Conservation (phyloP, 2,329 filamentous ascomycete genomes). For the Nothophoma quercina region DNA sequence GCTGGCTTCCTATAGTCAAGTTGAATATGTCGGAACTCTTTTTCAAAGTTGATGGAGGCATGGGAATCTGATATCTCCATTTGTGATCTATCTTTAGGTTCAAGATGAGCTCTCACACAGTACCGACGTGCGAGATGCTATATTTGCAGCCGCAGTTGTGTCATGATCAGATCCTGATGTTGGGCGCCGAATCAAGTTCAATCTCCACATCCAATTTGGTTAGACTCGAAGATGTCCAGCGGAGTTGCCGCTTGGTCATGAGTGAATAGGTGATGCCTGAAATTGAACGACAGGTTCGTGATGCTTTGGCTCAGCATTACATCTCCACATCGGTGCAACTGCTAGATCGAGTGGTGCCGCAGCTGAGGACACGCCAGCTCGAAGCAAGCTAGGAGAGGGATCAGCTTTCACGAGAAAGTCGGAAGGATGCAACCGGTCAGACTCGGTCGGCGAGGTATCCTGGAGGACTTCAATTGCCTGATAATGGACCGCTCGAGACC, state of each 20-base stretch:
- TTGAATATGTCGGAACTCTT: background rate
- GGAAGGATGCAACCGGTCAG: too few species aligned
- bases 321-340: too few species aligned
- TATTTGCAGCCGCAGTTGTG: background rate
- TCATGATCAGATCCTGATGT: background rate
- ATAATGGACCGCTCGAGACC: too few species aligned
- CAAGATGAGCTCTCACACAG: background rate
- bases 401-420: too few species aligned
- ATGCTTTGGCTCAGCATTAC: too few species aligned
- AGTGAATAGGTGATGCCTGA: background rate
- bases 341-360: too few species aligned
- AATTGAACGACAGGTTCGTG: too few species aligned
- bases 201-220: background rate
- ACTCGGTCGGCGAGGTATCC: too few species aligned
- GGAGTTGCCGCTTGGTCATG: too few species aligned
- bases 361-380: too few species aligned
- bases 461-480: background rate
- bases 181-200: slow-evolving; percentile 5
- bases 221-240: too few species aligned
- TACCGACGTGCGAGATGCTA: slow-evolving; percentile 1
- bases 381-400: too few species aligned
- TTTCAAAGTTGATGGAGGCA: slow-evolving; percentile 1
- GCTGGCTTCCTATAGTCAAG: background rate
- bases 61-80: slow-evolving; percentile 9
- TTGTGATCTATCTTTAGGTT: slow-evolving; percentile 6